Evolutionary conservation across 2,329 filamentous ascomycete species (phyloP).

Genomic region (Aspergillus versicolor): DNA sequence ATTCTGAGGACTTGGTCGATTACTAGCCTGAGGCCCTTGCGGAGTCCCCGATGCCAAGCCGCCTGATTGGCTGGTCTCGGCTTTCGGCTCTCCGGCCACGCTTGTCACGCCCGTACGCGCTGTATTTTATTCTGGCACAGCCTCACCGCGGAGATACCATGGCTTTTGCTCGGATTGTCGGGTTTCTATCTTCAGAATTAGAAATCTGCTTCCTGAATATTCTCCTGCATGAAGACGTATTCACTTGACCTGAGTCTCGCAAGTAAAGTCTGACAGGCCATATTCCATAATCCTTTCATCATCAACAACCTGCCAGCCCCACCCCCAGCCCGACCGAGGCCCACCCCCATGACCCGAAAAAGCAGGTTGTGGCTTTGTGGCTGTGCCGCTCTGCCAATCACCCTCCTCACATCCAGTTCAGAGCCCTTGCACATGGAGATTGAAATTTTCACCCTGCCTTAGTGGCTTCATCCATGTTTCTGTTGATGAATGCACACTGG

Average conservation of each 20-base stretch:
- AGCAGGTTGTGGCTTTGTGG: not conserved
- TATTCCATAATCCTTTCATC: not conserved
- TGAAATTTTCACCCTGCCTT: constrained; percentile 4
- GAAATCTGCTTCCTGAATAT: too few species aligned
- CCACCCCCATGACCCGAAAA: not conserved
- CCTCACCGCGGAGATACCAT: too few species aligned
- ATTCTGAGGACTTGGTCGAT: not conserved
- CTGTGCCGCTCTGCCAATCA: not conserved
- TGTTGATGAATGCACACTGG: not conserved
- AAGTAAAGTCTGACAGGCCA: not conserved
- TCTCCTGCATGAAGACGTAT: too few species aligned
- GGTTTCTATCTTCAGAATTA: too few species aligned
- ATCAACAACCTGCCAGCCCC: not conserved
- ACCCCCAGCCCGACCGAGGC: not conserved
- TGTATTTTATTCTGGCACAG: not conserved
- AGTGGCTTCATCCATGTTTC: not conserved
- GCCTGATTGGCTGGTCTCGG: not conserved
- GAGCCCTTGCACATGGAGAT: not conserved
- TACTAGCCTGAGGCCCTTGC: not conserved
- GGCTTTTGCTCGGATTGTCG: too few species aligned
- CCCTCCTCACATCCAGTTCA: not conserved
- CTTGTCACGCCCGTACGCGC: not conserved
- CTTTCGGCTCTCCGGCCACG: not conserved
- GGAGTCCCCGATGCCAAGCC: not conserved
- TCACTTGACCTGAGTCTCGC: too few species aligned